A percentile compares a stretch with the other conserved stretches of the same genome.
These are phyloP conservation scores for Diaporthe destruens DNA, from an alignment of 2,329 filamentous ascomycete species.

Conservation along the genomic window DNA sequence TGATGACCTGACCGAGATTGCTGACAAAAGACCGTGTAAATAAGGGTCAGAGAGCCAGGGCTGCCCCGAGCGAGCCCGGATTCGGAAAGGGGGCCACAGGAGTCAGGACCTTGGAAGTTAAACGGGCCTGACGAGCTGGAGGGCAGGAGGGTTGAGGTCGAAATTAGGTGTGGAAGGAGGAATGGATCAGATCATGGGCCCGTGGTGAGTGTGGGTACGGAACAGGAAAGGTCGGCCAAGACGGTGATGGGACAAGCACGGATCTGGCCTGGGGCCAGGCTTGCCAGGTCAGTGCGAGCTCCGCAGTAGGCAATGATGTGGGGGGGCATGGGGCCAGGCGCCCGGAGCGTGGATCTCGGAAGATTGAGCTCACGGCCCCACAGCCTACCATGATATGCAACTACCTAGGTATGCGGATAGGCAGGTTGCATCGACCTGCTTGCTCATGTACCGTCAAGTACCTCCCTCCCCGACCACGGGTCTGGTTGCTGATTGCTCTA, in stretches of 20 bases:
- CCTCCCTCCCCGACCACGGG: background rate
- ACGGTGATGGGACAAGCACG: background rate
- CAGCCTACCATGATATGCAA: background rate
- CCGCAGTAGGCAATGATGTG: constrained; percentile 18
- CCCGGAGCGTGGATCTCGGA: constrained; percentile 7
- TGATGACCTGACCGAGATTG: background rate
- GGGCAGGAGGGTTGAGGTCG: constrained; percentile 3
- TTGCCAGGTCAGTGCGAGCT: constrained; percentile 23
- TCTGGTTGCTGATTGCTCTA: constrained; percentile 18
- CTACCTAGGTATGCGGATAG: constrained; percentile 10
- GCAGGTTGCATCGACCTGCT: background rate
- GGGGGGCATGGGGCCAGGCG: background rate
- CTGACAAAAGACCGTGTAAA: no score
- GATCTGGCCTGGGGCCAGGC: background rate
- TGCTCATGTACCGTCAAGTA: background rate
- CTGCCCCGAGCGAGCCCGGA: background rate
- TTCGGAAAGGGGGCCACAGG: constrained; percentile 22
- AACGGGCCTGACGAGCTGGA: no score
- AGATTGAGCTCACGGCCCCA: background rate
- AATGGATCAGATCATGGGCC: background rate
- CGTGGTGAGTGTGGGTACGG: constrained; percentile 3
- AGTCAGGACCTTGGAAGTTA: background rate
- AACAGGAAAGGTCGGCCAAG: background rate
- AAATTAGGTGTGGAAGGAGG: constrained; percentile 29
- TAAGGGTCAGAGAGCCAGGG: background rate